phyloP scores from a whole-genome alignment of 768 basidiomycete genomes.

The Russula lepida region DNA sequence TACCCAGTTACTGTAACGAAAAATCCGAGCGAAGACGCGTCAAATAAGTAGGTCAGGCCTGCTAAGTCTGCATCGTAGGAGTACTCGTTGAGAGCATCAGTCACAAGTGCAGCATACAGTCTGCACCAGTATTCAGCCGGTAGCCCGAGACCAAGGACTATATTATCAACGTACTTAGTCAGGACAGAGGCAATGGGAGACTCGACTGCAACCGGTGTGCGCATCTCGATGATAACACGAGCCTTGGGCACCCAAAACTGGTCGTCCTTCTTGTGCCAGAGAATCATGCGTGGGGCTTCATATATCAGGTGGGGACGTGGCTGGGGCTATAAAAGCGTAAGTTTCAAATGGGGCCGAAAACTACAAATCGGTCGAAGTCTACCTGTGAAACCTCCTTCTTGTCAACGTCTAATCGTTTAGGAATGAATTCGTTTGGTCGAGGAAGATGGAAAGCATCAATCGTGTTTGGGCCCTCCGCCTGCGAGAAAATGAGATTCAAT shows the following conservation, averaged over 20 bases:
- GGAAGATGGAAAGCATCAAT: constrained; percentile 71
- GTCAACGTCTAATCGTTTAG: constrained; percentile 74
- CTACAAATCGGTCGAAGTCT: constrained; percentile 12
- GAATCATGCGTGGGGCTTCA: constrained; percentile 57
- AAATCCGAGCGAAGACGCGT: constrained; percentile 55
- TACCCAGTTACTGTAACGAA: constrained; percentile 70
- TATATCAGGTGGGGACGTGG: constrained; percentile 69
- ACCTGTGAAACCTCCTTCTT: constrained; percentile 64
- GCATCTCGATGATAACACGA: constrained; percentile 61
- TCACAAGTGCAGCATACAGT: constrained; percentile 76
- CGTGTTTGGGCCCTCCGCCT: constrained; percentile 60
- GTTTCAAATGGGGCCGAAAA: neutral
- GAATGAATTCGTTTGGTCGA: constrained; percentile 84
- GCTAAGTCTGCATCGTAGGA: constrained; percentile 91
- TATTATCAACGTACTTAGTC: constrained; percentile 45
- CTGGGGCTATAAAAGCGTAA: constrained; percentile 43
- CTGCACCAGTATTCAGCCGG: constrained; percentile 30
- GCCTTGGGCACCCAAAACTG: constrained; percentile 93
- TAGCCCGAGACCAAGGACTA: neutral
- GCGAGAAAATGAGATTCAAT: constrained; percentile 4
- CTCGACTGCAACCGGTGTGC: constrained; percentile 52
- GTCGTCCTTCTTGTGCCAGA: constrained; percentile 99
- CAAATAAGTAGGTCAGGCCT: constrained; percentile 68
- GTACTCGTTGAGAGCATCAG: constrained; percentile 84
- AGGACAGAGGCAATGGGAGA: constrained; percentile 66